These are phyloP conservation scores for Pestalotiopsis sp. DNA, from an alignment of 2,329 filamentous ascomycete species.

Conservation along the genomic window DNA sequence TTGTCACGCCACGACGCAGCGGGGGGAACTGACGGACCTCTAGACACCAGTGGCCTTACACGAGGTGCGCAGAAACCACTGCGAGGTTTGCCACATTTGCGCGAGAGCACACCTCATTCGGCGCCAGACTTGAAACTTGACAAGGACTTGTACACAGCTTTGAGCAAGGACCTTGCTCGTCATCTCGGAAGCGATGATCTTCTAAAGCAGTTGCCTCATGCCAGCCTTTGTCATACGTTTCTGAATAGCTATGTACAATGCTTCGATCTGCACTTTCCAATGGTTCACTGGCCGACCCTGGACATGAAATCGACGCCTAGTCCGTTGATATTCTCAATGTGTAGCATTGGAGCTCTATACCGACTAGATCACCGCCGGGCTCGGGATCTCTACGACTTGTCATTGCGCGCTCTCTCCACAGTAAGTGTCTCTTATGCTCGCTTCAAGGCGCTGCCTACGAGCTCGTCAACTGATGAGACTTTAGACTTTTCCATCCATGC, in stretches of 20 bases:
- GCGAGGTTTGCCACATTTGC: background rate
- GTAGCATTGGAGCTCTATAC: conserved; percentile 1
- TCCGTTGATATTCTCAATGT: conserved; percentile 3
- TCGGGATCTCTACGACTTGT: background rate
- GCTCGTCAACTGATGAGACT: background rate
- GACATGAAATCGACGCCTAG: background rate
- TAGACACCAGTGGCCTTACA: background rate
- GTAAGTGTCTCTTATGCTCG: background rate
- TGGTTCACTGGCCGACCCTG: background rate
- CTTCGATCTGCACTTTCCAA: background rate
- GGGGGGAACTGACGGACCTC: background rate
- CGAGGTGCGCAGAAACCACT: background rate
- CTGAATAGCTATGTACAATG: background rate
- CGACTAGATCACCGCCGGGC: background rate
- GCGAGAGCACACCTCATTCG: background rate
- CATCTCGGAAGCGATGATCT: background rate
- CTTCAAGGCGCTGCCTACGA: background rate
- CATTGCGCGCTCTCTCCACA: background rate
- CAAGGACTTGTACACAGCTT: background rate
- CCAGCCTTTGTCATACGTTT: background rate
- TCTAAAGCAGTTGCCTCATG: background rate
- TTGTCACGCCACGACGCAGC: background rate
- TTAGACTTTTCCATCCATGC: background rate
- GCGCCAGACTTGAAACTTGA: background rate
- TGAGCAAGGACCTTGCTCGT: background rate